Evolutionary conservation across 2,329 filamentous ascomycete genomes (phyloP), one percentile per base, ranked within the genome.

Genomic region (Acephala macrosclerotiorum): DNA sequence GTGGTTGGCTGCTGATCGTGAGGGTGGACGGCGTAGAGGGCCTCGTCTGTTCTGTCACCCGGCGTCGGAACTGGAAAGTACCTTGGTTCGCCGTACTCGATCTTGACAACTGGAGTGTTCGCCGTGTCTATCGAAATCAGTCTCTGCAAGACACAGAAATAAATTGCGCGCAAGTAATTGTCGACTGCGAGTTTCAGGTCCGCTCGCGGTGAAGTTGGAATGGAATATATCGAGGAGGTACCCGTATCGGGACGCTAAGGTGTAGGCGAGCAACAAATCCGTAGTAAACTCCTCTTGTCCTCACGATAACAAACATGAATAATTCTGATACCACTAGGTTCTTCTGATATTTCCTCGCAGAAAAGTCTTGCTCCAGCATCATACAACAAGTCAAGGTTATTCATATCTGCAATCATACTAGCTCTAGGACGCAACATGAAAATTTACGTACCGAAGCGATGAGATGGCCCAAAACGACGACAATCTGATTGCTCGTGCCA

Each of bases 21-120:
- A 3, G 25, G 47, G 40, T 38, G 66, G 47, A 63, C 57, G 66
- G 58, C 40, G 40, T 38, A 64, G 47, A 63, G 59, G 66, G 58
- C 40, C 58, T 60, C 58, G 58, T 49, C 25, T 16, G 29, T 11
- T 40, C 20, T 58, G 58, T 66, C 64, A 66, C 45, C 33, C 61
- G 33, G 51, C 18, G 25, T 29, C 49, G 49, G 49, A 16, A 33
- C 26, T 33, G 49, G 49, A 33, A 18, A 29, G 49, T 53, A 33
- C 49, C 18, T 26, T 18, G 22, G 59, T 16, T 40, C 20, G 35
- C 18, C 18, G 33, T 40, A 38, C 56, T 67, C 66, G 51, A 9
- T 49, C 57, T 67, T 65, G 49, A 67, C 63, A 55, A 63, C 56
- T 58, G 59, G 38, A 18, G n/a, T 49, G 49, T 22, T 33, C 5